phyloP scores from a whole-genome alignment of 1,139 yeast species.

The Tardiomyces digboiensis region DNA sequence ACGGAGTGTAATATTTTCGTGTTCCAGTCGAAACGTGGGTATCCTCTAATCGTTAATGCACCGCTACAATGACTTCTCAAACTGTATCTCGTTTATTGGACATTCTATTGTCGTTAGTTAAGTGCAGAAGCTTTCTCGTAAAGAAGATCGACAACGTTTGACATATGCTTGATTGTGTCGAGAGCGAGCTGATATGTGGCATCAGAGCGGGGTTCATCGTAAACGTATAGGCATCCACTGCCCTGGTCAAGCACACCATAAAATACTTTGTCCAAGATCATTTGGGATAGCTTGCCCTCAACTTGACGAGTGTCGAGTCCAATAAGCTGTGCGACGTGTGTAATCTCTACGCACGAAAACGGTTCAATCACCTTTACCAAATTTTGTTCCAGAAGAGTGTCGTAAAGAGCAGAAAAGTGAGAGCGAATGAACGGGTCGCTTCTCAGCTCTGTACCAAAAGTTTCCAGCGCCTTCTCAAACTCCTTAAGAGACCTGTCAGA shows the following conservation, averaged over 20 bases:
- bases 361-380: conserved; percentile 93
- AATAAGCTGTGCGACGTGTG: conserved; percentile 79
- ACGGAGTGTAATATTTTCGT: no score
- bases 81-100: no score
- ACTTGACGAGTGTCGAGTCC: conserved; percentile 85
- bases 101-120: conserved; percentile 28
- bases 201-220: conserved; percentile 83
- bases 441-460: conserved; percentile 67
- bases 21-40: no score
- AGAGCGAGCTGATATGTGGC: conserved; percentile 84
- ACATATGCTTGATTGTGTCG: conserved; percentile 79
- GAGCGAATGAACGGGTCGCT: conserved; percentile 84
- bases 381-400: conserved; percentile 86
- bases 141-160: conserved; percentile 79
- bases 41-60: no score
- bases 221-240: conserved; percentile 92
- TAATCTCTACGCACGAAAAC: conserved; percentile 86
- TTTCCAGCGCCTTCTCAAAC: conserved; percentile 69
- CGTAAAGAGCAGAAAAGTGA: conserved; percentile 89
- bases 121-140: conserved; percentile 88
- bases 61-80: no score
- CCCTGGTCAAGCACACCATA: conserved; percentile 98
- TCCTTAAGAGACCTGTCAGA: conserved; percentile 85
- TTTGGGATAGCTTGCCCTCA: conserved; percentile 90
- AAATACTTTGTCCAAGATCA: conserved; percentile 91